Evolutionary conservation across 495 filamentous ascomycete genomes (phyloP), one percentile per base, ranked within the genome.

Genomic region (Hyaloscypha variabilis): DNA sequence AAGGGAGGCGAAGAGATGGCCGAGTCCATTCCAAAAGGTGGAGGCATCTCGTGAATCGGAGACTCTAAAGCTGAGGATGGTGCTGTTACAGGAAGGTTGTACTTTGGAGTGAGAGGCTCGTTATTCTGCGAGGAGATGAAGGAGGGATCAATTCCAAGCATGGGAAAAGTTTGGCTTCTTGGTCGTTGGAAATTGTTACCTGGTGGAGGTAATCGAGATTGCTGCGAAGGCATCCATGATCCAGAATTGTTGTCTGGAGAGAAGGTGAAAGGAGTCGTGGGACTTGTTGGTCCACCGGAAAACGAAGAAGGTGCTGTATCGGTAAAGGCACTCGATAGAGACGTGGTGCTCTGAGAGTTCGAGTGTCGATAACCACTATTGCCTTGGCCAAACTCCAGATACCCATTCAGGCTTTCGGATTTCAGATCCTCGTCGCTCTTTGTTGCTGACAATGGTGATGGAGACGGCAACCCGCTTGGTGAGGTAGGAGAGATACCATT

Each of bases 151-250:
- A 87, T 77, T 42, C 79, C 75, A 59, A 90, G 76, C 29, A 88
- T 84, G 28, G 95, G 94, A 60, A 97, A 95, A 0, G 95, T 98
- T 76, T 97, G 93, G 76, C 93, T 96, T 73, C 95, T 87, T 28
- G 91, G 93, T 36, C 94, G 85, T 67, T 90, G 86, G 69, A 87
- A 88, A 62, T 82, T 81, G 66, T 81, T 81, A 57, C 73, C 79
- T 57, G 81, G 77, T 5, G 82, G 79, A 34, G 85, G 83, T 8
- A 90, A 81, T 52, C 87, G 81, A 34, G 82, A 85, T 59, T 89
- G 88, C 65, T 87, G 87, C 23, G 85, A 82, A 36, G 88, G 83
- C 31, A 89, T 85, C 69, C 92, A 93, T 17, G 88, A 86, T 58
- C 87, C 90, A 3, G 82, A 79, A 56, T 87, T 89, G 1, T 89